phyloP scores from a whole-genome alignment of 75 land plant genomes.

The Sequoia sempervirens region DNA sequence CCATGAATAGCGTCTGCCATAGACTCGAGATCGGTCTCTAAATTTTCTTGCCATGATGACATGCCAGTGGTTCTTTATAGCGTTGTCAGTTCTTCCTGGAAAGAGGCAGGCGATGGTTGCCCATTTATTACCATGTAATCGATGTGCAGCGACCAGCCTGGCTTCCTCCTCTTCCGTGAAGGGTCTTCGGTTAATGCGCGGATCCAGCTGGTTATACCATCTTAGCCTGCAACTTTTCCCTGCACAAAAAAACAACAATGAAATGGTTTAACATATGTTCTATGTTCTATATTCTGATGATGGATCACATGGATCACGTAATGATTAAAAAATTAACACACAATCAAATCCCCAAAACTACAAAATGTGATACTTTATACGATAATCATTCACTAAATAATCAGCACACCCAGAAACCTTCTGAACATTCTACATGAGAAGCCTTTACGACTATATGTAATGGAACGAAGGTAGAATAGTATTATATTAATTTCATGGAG shows the following conservation, averaged over 20 bases:
- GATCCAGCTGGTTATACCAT: conserved; percentile 78
- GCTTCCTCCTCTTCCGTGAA: conserved; percentile 74
- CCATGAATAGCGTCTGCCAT: conserved; percentile 11
- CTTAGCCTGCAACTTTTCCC: conserved; percentile 62
- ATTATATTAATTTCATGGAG: background rate
- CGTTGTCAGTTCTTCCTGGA: conserved; percentile 73
- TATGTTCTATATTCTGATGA: no score
- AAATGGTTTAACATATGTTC: no score
- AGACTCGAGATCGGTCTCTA: conserved; percentile 35
- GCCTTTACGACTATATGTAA: no score
- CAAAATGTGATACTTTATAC: no score
- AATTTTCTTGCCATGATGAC: conserved; percentile 62
- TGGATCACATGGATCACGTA: no score
- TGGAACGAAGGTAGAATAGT: background rate
- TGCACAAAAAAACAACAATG: no score
- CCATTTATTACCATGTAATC: conserved; percentile 69
- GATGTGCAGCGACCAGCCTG: conserved; percentile 50
- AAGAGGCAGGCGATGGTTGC: conserved; percentile 60
- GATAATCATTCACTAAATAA: no score
- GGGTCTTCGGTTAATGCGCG: conserved; percentile 61
- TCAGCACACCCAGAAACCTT: no score
- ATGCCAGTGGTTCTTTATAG: conserved; percentile 81
- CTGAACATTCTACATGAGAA: no score
- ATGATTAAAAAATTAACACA: no score
- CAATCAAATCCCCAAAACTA: no score